phyloP scores from a whole-genome alignment of 2,329 filamentous ascomycete species.

The Hortaea sp. region DNA sequence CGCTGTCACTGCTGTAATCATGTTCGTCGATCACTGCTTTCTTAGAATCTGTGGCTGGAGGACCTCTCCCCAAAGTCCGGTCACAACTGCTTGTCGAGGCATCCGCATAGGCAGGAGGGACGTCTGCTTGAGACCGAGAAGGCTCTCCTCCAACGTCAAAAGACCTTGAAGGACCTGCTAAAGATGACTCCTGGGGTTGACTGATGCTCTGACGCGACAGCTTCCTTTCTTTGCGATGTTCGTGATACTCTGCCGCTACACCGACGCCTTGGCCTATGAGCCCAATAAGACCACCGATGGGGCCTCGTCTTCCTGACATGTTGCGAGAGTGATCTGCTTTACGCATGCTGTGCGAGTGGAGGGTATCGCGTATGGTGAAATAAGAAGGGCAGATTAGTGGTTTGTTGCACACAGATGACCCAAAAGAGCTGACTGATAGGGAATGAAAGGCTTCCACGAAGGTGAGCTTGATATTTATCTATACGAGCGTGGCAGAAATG shows the following conservation, averaged over 20 bases:
- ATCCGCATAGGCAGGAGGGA: slow-evolving; percentile 8
- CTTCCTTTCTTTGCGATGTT: slow-evolving; percentile 17
- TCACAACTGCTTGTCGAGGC: slow-evolving; percentile 1
- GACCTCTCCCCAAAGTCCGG: slow-evolving; percentile 6
- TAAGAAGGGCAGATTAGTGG: no score
- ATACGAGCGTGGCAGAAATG: no score
- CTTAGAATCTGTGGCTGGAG: slow-evolving; percentile 7
- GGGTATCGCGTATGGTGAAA: no score
- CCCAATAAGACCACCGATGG: background rate
- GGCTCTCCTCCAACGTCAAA: no score
- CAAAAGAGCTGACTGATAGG: no score
- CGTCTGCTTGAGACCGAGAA: background rate
- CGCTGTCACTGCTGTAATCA: slow-evolving; percentile 6
- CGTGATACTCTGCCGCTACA: slow-evolving; percentile 19
- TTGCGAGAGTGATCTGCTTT: no score
- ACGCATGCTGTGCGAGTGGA: no score
- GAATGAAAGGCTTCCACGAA: no score
- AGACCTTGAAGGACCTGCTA: background rate
- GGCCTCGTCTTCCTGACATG: no score
- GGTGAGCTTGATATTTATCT: no score
- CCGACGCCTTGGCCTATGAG: slow-evolving; percentile 17
- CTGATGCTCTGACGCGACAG: slow-evolving; percentile 7
- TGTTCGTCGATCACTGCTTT: slow-evolving; percentile 6
- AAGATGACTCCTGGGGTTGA: slow-evolving; percentile 2
- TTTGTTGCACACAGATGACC: no score